These are phyloP conservation scores for Lyophyllum decastes DNA, from an alignment of 768 basidiomycete species.

Conservation along the genomic window DNA sequence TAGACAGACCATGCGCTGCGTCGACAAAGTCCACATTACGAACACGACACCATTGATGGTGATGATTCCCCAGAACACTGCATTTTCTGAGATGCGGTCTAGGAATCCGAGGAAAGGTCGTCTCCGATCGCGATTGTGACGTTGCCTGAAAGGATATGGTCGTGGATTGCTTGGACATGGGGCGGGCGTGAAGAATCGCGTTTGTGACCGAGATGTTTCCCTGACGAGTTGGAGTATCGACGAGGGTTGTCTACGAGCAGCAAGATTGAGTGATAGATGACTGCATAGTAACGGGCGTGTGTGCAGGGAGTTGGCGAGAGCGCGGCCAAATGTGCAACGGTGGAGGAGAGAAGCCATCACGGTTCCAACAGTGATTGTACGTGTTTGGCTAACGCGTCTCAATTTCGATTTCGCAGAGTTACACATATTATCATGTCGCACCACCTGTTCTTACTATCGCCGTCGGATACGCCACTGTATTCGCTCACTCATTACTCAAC, in stretches of 20 bases:
- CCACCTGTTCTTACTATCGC: constrained; percentile 83
- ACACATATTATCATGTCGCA: constrained; percentile 62
- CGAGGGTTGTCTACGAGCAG: neutral
- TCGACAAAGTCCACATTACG: constrained; percentile 53
- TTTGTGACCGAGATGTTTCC: neutral
- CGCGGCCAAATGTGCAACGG: constrained; percentile 6
- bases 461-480: constrained; percentile 86
- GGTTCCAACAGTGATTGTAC: neutral
- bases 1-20: constrained; percentile 33
- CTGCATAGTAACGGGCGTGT: constrained; percentile 8
- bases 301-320: neutral
- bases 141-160: constrained; percentile 19
- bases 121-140: neutral
- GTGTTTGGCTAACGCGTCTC: constrained; percentile 10
- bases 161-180: constrained; percentile 3
- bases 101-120: constrained; percentile 37
- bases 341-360: constrained; percentile 13
- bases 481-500: constrained; percentile 81
- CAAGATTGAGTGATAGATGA: neutral
- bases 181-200: constrained; percentile 14
- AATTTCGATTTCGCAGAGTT: neutral
- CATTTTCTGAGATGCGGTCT: constrained; percentile 52
- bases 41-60: constrained; percentile 66
- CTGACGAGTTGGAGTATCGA: neutral
- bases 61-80: constrained; percentile 65